phyloP scores from a whole-genome alignment of 352 stramenopile species.

The Phytophthora capsici region DNA sequence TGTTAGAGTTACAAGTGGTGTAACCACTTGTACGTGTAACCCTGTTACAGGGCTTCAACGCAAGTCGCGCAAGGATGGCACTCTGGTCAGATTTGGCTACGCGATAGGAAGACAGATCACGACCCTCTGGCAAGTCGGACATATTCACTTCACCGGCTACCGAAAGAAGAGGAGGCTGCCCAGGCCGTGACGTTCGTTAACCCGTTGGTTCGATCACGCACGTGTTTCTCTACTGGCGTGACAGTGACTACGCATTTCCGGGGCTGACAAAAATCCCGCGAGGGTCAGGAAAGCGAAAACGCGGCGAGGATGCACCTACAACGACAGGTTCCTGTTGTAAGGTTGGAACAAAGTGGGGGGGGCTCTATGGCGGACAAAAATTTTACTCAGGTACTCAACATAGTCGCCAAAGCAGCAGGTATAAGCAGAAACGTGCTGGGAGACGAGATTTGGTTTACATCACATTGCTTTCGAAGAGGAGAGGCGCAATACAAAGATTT shows the following conservation, averaged over 20 bases:
- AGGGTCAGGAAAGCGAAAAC: too few relatives aligned
- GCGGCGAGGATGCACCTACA: too few relatives aligned
- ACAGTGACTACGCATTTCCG: too few relatives aligned
- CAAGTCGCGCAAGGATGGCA: too few relatives aligned
- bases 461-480: background rate
- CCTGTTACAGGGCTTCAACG: too few relatives aligned
- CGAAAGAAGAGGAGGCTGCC: background rate
- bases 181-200: background rate
- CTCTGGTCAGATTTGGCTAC: background rate
- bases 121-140: background rate
- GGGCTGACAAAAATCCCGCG: too few relatives aligned
- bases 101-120: slow-evolving; percentile 4
- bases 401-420: background rate
- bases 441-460: background rate
- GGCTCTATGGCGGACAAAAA: too few relatives aligned
- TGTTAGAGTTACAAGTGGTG: too few relatives aligned
- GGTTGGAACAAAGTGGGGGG: too few relatives aligned
- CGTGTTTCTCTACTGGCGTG: too few relatives aligned
- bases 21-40: too few relatives aligned
- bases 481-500: background rate
- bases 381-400: background rate
- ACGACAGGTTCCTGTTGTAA: too few relatives aligned
- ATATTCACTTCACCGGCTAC: background rate
- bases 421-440: background rate
- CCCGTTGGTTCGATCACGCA: background rate